Base-by-base conservation (phyloP, 2,329 filamentous ascomycete genomes). In the Monosporascus ibericus region DNA sequence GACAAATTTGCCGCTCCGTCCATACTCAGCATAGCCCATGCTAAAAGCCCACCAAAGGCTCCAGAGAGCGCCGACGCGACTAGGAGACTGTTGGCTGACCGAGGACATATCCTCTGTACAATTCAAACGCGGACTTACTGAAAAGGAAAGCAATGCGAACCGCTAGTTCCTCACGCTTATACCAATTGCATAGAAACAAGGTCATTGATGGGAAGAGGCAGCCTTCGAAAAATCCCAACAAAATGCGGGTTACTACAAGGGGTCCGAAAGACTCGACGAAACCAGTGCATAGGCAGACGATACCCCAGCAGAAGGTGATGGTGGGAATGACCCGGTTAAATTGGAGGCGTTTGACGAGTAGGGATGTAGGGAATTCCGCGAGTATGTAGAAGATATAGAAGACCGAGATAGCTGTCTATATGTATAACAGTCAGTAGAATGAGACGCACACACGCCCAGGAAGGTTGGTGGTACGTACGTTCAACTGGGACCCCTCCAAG, bases 111-210 rank as follows among this genome's bases (percentile, higher is more conserved):
- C 11, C 11, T 24, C 18, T 18, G 18, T 6, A 5, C 9, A 14
- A 6, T 14, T 6, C 39, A 42, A 14, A 20, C 8, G 17, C 20
- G 2, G 2, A 49, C 57, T 47, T 40, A 55, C 57, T 54, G 36
- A 66, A 65, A 9, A 68, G 44, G n/a, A 65, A 61, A 0, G 61
- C 58, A 3, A 65, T 55, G 0, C 65, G 58, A 0, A 63, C 52
- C 0, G 58, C 63, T 9, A 68, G 30, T n/a, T 68, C 65, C 22
- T 66, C 63, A 2, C 60, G 60, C 5, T 65, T 68, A 54, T 67
- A 68, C 58, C 65, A 68, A 14, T 62, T 64, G 11, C 61, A 64
- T 0, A 68, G 47, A 20, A 64, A 61, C 17, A 65, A 58, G 0
- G 63, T 59, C 25, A 65, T 56, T 3, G 61, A 58, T 3, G 65